Percentiles rank a stretch among this genome's conserved stretches.
These are phyloP conservation scores for Diaporthe batatas DNA, from an alignment of 2,329 filamentous ascomycete species.

Conservation along the genomic window DNA sequence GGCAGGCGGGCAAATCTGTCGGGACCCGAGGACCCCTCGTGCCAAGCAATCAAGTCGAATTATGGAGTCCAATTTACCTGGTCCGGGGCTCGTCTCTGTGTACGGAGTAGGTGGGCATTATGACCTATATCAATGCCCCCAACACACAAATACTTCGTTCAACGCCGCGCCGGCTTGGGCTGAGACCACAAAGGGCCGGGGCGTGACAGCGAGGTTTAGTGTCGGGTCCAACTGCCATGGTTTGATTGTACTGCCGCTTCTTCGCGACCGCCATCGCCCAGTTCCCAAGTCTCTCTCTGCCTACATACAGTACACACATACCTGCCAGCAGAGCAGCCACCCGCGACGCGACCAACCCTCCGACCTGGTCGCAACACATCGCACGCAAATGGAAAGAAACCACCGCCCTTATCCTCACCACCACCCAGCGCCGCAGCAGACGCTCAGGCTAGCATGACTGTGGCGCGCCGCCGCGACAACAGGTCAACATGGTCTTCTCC, in stretches of 20 bases:
- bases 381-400: constrained; percentile 24
- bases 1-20: constrained; percentile 1
- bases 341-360: constrained; percentile 23
- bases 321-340: background rate
- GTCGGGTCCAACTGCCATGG: background rate
- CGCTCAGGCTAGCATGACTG: constrained; percentile 26
- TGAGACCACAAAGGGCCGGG: background rate
- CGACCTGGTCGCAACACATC: background rate
- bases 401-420: background rate
- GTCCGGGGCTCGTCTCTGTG: background rate
- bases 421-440: constrained; percentile 16
- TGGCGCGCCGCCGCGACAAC: constrained; percentile 50
- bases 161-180: background rate
- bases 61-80: constrained; percentile 32
- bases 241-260: constrained; percentile 10
- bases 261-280: background rate
- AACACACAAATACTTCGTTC: constrained; percentile 9
- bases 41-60: constrained; percentile 15
- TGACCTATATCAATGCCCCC: constrained; percentile 31
- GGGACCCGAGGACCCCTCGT: constrained; percentile 37
- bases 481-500: constrained; percentile 63
- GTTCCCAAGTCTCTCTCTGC: background rate
- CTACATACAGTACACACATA: background rate
- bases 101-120: background rate
- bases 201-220: background rate